Evolutionary conservation across 352 stramenopile species (phyloP).

Genomic region (Phytophthora ohioensis): DNA sequence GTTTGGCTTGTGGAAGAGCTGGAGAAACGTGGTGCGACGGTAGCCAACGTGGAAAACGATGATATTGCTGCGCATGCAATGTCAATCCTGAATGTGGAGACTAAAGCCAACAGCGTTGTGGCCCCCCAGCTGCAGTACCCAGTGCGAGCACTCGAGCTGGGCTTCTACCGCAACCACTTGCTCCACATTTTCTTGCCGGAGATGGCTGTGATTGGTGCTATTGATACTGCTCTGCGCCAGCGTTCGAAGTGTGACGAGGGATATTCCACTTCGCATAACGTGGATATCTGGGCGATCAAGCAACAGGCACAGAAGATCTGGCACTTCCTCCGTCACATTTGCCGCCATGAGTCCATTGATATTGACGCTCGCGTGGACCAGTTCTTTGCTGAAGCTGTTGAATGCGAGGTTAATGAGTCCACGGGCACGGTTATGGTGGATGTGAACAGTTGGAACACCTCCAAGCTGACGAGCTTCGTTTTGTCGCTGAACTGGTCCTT

Average conservation of each 20-base stretch:
- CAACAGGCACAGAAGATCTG: slow-evolving; percentile 60
- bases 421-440: slow-evolving; percentile 42
- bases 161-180: slow-evolving; percentile 90
- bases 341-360: slow-evolving; percentile 62
- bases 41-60: slow-evolving; percentile 68
- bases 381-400: slow-evolving; percentile 40
- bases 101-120: slow-evolving; percentile 51
- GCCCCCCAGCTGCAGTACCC: slow-evolving; percentile 64
- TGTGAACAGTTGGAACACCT: slow-evolving; percentile 44
- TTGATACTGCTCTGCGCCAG: slow-evolving; percentile 53
- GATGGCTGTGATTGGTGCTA: slow-evolving; percentile 70
- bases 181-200: slow-evolving; percentile 84
- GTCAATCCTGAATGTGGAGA: slow-evolving; percentile 63
- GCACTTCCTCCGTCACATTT: slow-evolving; percentile 76
- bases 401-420: slow-evolving; percentile 32
- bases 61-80: slow-evolving; percentile 69
- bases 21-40: slow-evolving; percentile 49
- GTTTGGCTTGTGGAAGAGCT: slow-evolving; percentile 71
- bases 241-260: slow-evolving; percentile 13
- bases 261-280: slow-evolving; percentile 3
- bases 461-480: slow-evolving; percentile 63
- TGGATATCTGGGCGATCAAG: slow-evolving; percentile 47
- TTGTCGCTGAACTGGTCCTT: slow-evolving; percentile 82
- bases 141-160: slow-evolving; percentile 73
- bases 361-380: slow-evolving; percentile 45